phyloP scores from a whole-genome alignment of 495 filamentous ascomycete species.

The Polyplosphaeria fusca region DNA sequence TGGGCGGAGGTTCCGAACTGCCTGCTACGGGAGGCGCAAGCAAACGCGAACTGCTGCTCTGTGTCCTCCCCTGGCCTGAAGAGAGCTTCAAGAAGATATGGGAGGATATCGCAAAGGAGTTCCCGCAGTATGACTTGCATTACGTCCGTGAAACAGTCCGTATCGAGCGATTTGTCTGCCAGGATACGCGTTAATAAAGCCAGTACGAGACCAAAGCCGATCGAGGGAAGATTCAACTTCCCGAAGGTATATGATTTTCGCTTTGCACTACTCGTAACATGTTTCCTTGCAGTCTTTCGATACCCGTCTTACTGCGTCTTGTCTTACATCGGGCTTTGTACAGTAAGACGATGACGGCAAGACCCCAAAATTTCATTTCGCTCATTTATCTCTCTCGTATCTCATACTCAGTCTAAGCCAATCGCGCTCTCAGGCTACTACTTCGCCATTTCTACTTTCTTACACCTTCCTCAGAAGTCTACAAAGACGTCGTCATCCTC shows the following conservation, averaged over 20 bases:
- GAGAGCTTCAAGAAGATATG: neutral
- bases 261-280: no score
- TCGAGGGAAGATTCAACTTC: constrained; percentile 6
- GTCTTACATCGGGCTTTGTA: neutral
- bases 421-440: neutral
- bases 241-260: constrained; percentile 22
- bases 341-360: neutral
- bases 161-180: neutral
- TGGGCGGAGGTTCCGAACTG: constrained; percentile 28
- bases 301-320: neutral
- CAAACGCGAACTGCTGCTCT: constrained; percentile 19
- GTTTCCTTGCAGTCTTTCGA: neutral
- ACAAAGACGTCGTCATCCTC: constrained; percentile 61
- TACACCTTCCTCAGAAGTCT: constrained; percentile 44
- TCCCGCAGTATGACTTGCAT: constrained; percentile 26
- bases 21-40: neutral
- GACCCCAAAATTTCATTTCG: neutral
- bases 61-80: constrained; percentile 24
- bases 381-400: no score
- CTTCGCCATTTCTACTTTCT: constrained; percentile 1
- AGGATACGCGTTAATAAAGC: no score
- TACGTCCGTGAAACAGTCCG: constrained; percentile 25
- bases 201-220: neutral
- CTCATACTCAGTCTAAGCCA: no score
- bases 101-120: constrained; percentile 16